Percentiles rank a stretch among this genome's conserved stretches.
phyloP scores from a whole-genome alignment of 345 rosid species.

The Eucalyptus dawsonii region DNA sequence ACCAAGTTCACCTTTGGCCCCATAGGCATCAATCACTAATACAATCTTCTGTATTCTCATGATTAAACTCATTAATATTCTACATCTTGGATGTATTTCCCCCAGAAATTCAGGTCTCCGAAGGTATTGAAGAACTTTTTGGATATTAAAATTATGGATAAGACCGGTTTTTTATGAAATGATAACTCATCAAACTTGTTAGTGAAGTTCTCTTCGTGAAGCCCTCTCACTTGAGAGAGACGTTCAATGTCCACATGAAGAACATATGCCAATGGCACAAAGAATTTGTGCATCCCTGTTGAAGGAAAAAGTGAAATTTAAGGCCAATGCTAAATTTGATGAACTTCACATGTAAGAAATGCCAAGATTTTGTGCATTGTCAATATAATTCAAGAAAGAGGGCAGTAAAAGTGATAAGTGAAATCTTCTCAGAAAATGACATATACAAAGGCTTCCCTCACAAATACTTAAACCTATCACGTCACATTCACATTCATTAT shows the following conservation, averaged over 20 bases:
- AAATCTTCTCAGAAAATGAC: background rate
- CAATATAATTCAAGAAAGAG: background rate
- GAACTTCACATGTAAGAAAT: background rate
- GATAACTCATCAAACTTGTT: conserved; percentile 79
- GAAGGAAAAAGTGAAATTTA: background rate
- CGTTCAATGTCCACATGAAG: conserved; percentile 71
- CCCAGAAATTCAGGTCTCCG: conserved; percentile 44
- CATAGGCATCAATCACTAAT: conserved; percentile 68
- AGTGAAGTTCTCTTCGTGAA: conserved; percentile 59
- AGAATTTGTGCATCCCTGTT: conserved; percentile 89
- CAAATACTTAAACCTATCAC: background rate
- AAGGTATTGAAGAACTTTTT: conserved; percentile 51
- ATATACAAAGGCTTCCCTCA: background rate
- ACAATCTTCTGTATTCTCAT: conserved; percentile 55
- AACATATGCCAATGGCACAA: conserved; percentile 76
- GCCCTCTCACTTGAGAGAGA: conserved; percentile 69
- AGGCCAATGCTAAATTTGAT: background rate
- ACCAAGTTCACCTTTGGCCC: conserved; percentile 95
- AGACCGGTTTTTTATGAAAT: conserved; percentile 57
- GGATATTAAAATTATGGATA: conserved; percentile 59
- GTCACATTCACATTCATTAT: background rate
- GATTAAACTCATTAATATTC: conserved; percentile 70
- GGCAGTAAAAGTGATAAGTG: background rate
- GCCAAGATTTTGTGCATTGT: background rate
- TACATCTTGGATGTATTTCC: conserved; percentile 31